Evolutionary conservation across 192 early-diverging fungal species (phyloP), one percentile per base, ranked within the genome.

Genomic region (Kappamyces sp.): DNA sequence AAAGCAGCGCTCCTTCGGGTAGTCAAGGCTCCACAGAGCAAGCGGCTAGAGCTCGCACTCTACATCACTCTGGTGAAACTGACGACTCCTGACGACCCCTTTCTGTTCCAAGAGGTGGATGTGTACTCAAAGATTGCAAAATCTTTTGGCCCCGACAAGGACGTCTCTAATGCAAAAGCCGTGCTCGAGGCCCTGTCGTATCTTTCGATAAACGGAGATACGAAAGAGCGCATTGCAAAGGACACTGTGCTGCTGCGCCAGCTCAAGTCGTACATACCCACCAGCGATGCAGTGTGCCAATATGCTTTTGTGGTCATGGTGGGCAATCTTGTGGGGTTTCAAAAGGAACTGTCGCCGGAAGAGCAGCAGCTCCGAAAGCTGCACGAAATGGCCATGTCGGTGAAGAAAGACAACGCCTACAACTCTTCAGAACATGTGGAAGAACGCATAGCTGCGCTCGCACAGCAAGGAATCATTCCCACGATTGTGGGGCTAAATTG

Each of bases 101-200:
- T 61, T 9, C 46, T 59, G 2, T 41, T 66, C 40, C 33, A 34
- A 12, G 31, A 61, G 12, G 46, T 68, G 36, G 44, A 47, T 4
- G 63, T 66, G 38, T 2, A 55, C 1, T 66, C 63, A 4, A 60
- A 74, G 9, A 66, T 84, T 9, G 76, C 74, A 1, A 79, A 77
- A 40, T 60, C 76, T 13, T 85, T 90, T 60, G 75, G 74, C 32
- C 58, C 55, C 10, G 57, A 69, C 32, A 52, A 63, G 1, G 68
- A 64, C 47, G 23, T 41, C 49, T 0, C 60, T 7, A 71, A 77
- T 4, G 62, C 75, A 5, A 47, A 76, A 31, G 74, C 78, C 39
- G 87, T 86, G 3, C 71, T 87, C 1, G 94, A 97, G 67, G 85
- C 87, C 1, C 71, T 97, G 4, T 85, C 89, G 6, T 97, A 92